Base-by-base conservation (phyloP, 2,329 filamentous ascomycete genomes). In the Emericellopsis atlantica region DNA sequence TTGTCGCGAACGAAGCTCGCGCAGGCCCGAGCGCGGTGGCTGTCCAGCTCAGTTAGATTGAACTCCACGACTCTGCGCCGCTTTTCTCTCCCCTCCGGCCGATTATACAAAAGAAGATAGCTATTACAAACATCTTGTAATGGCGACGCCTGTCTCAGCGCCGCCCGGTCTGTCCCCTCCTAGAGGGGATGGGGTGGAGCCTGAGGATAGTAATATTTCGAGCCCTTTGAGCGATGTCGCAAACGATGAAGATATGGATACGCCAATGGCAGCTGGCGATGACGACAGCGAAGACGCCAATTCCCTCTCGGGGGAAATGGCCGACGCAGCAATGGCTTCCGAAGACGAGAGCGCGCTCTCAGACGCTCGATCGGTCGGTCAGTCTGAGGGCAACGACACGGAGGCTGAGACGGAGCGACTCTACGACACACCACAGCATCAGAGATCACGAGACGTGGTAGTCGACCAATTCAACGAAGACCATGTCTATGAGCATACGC, bases 321-420 rank as follows among this genome's bases (percentile, higher is more conserved):
- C 14, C 21, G 29, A 40, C 21, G 11, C 18, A 24, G 31, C 5
- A 48, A 58, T 22, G 26, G 61, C 60, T 36, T 60, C 58, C 24
- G 62, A 67, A 49, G 69, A 69, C 8, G 67, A 72, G 49, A 75
- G 67, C 50, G 66, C 73, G 46, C 67, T 76, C 44, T 76, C 78
- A 14, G 73, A 79, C 45, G 61, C 67, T 42, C 65, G 66, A 24
- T 61, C 59, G 12, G 60, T 62, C 36, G 51, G 55, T 12, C 51
- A 57, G 44, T 62, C 58, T 4, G 60, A 63, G 22, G 68, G 65
- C 49, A 75, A 78, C 12, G 76, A 76, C 57, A 81, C 89, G 4
- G 90, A 96, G 61, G 90, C 90, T 29, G 90, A 95, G 63, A 96
- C 90, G 2, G 89, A 95, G 63, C 81, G 92, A 44, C 72, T 98